Evolutionary conservation across 192 early-diverging fungal species (phyloP), one percentile per base, ranked within the genome.

Genomic region (Pilobolus umbonatus): DNA sequence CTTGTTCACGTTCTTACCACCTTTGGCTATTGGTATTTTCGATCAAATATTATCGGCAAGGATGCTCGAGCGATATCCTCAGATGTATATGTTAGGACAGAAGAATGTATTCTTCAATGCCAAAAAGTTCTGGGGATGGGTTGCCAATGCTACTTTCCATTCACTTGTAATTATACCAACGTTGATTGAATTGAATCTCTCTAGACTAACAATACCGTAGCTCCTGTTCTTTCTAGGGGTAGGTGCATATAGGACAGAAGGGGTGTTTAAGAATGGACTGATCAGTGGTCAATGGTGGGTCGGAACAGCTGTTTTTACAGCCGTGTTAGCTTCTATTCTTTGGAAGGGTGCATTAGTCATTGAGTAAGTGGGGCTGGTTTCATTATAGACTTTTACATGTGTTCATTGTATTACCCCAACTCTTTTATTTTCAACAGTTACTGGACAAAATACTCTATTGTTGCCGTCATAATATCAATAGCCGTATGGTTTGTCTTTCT

Each of bases 1-100:
- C 28, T 82, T 88, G 44, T 95, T 98, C 67, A 93, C 95, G 0
- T 86, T 96, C 29, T 81, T 96, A 74, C 93, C 95, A 42, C 96
- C 96, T 2, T 75, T 97, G 65, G 89, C 86, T 12, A 93, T 98
- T 49, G 96, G 96, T 55, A 85, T 96, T 17, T 98, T 98, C 74
- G 96, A 98, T 69, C 94, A 96, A 72, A 91, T 86, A 65, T 82
- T 96, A 29, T 88, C 84, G 50, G 88, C 94, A 39, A 83, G 96
- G 55, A 93, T 92, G 80, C 68, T 98, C 32, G 95, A 98, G 69
- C 84, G 85, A 30, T 98, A 98, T 67, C 96, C 96, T 10, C 95
- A 98, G 76, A 86, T 98, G 83, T 98, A 98, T 71, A 85, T 83
- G 84, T 78, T 90, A 48, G 86, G 86, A 21, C 79, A 84, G 67